A percentile compares a stretch with the other conserved stretches of the same genome.
phyloP scores from a whole-genome alignment of 2,329 filamentous ascomycete species.

The Pyricularia pennisetigena region DNA sequence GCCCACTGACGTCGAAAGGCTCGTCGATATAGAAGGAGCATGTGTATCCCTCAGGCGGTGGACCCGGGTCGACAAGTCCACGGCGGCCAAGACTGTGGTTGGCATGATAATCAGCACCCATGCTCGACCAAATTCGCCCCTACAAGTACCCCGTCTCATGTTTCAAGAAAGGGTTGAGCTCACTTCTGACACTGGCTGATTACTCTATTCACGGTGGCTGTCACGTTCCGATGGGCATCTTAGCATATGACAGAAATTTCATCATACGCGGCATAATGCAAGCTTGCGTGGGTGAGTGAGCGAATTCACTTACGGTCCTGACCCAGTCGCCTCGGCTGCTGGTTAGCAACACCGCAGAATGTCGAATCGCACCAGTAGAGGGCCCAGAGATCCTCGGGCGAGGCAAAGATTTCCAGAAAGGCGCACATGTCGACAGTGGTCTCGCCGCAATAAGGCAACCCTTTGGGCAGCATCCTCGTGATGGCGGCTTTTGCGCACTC shows the following conservation, averaged over 20 bases:
- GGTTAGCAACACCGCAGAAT: conserved; percentile 36
- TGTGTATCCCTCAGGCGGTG: conserved; percentile 18
- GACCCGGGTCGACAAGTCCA: conserved; percentile 23
- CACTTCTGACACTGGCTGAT: conserved; percentile 42
- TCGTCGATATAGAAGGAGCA: conserved; percentile 14
- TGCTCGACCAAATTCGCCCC: conserved; percentile 15
- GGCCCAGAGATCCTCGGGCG: conserved; percentile 25
- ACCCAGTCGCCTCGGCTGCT: conserved; percentile 13
- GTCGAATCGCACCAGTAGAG: conserved; percentile 43
- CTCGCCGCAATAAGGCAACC: neutral
- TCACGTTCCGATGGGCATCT: neutral
- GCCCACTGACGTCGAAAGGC: neutral
- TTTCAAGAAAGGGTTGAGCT: conserved; percentile 14
- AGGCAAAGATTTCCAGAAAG: neutral
- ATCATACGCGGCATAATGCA: neutral
- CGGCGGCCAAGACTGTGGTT: conserved; percentile 16
- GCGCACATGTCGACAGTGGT: conserved; percentile 6
- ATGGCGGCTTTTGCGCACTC: conserved; percentile 1
- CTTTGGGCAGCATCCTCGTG: neutral
- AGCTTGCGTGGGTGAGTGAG: neutral
- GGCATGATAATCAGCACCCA: neutral
- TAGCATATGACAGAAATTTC: neutral
- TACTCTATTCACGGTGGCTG: conserved; percentile 40
- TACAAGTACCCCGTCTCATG: neutral
- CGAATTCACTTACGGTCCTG: conserved; percentile 34